phyloP scores from a whole-genome alignment of 257 asterid species.

The Ballota nigra region DNA sequence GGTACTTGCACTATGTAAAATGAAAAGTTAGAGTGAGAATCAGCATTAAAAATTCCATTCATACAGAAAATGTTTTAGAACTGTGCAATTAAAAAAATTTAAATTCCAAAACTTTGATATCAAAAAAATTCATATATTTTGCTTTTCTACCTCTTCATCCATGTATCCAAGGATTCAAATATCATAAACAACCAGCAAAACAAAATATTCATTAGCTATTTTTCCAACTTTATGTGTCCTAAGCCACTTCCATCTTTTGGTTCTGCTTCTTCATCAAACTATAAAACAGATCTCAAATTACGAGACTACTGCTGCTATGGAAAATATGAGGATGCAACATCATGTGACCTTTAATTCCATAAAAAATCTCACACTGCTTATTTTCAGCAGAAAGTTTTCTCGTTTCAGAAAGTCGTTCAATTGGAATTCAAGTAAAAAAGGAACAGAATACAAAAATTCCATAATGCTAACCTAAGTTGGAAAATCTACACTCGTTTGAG shows the following conservation, averaged over 20 bases:
- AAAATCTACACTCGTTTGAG: neutral
- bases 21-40: conserved; percentile 33
- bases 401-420: neutral
- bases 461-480: neutral
- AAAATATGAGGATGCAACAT: neutral
- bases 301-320: conserved; percentile 9
- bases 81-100: neutral
- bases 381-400: neutral
- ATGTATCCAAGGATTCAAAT: neutral
- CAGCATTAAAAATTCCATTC: conserved; percentile 7
- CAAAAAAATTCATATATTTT: neutral
- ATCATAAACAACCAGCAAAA: neutral
- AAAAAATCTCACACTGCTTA: neutral
- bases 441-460: neutral
- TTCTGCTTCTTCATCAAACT: neutral
- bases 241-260: neutral
- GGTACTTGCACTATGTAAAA: conserved; percentile 71
- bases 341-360: neutral
- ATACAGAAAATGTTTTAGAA: neutral
- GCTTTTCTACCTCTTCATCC: neutral
- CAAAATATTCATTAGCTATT: neutral
- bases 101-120: neutral
- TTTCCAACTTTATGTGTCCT: neutral
- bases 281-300: neutral
- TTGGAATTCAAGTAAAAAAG: conserved; percentile 5